phyloP scores from a whole-genome alignment of 352 stramenopile species.

The Phytophthora colocasiae region DNA sequence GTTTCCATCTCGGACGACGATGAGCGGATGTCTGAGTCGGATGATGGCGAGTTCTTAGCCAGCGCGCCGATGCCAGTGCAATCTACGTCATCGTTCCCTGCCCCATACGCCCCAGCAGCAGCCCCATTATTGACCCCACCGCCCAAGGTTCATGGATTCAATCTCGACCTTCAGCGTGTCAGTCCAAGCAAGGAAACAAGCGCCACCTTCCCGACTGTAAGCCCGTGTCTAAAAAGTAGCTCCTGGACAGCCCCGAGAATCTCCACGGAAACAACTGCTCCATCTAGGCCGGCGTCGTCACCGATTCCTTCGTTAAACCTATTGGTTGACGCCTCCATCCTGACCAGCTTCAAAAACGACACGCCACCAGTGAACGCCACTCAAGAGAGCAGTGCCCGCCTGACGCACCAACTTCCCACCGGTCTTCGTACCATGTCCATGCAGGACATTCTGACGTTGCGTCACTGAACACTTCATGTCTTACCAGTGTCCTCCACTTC shows the following conservation, averaged over 20 bases:
- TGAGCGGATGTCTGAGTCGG: conserved; percentile 39
- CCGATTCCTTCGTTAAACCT: conserved; percentile 70
- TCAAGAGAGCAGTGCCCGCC: conserved; percentile 13
- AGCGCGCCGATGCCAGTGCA: conserved; percentile 15
- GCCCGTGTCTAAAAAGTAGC: conserved; percentile 18
- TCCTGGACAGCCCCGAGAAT: conserved; percentile 32
- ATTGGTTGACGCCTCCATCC: conserved; percentile 74
- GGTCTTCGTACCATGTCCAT: conserved; percentile 71
- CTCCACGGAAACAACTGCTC: conserved; percentile 3
- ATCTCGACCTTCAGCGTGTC: conserved; percentile 55
- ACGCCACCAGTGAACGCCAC: conserved; percentile 20
- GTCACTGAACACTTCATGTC: conserved; percentile 25
- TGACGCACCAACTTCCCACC: conserved; percentile 12
- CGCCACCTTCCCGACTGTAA: conserved; percentile 11
- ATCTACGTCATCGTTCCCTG: conserved; percentile 9
- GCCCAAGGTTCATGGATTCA: conserved; percentile 47
- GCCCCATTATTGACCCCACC: conserved; percentile 55
- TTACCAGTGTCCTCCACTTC: conserved; percentile 10
- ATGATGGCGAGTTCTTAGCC: conserved; percentile 25
- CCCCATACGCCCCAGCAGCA: conserved; percentile 19
- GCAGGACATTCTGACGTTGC: conserved; percentile 67
- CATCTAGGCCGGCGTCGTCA: conserved; percentile 8
- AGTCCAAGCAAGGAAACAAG: conserved; percentile 43
- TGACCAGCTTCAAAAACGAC: conserved; percentile 70
- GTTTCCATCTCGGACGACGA: conserved; percentile 39